phyloP scores from a whole-genome alignment of 352 stramenopile species.

The Pythium myriotylum region DNA sequence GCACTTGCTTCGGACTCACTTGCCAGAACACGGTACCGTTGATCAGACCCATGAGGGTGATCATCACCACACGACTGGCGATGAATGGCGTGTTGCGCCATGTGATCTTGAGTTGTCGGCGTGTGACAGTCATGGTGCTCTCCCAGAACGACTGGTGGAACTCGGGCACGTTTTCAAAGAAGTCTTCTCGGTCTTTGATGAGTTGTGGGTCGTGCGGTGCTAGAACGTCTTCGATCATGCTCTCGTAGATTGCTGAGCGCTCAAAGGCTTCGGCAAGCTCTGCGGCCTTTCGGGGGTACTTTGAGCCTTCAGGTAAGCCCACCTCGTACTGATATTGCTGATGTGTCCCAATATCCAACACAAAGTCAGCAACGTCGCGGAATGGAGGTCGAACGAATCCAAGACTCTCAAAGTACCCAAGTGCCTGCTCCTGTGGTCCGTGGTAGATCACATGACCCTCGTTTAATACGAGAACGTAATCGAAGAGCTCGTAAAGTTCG shows the following conservation, averaged over 20 bases:
- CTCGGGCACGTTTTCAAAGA: conserved; percentile 28
- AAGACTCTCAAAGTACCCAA: conserved; percentile 32
- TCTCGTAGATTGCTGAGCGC: conserved; percentile 22
- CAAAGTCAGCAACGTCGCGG: conserved; percentile 33
- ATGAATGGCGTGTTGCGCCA: conserved; percentile 36
- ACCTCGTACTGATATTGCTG: conserved; percentile 34
- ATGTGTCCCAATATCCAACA: conserved; percentile 33
- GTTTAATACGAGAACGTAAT: conserved; percentile 37
- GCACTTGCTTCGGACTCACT: conserved; percentile 31
- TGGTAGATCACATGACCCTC: conserved; percentile 37
- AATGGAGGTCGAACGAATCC: conserved; percentile 28
- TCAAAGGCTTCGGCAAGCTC: conserved; percentile 32
- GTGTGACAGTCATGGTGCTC: conserved; percentile 30
- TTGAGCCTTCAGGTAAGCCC: conserved; percentile 15
- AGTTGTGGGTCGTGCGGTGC: conserved; percentile 91
- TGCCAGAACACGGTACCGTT: conserved; percentile 40
- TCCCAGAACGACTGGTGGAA: conserved; percentile 30
- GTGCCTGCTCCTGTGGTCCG: conserved; percentile 23
- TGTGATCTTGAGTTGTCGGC: conserved; percentile 34
- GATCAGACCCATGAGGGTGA: conserved; percentile 36
- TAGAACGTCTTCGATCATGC: conserved; percentile 44
- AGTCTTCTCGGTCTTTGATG: conserved; percentile 64
- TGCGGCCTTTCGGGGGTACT: conserved; percentile 19
- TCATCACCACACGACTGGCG: conserved; percentile 31
- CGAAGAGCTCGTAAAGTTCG: conserved; percentile 35